These are phyloP conservation scores for Cladobotryum protrusum DNA, from an alignment of 2,329 filamentous ascomycete species.

Conservation along the genomic window DNA sequence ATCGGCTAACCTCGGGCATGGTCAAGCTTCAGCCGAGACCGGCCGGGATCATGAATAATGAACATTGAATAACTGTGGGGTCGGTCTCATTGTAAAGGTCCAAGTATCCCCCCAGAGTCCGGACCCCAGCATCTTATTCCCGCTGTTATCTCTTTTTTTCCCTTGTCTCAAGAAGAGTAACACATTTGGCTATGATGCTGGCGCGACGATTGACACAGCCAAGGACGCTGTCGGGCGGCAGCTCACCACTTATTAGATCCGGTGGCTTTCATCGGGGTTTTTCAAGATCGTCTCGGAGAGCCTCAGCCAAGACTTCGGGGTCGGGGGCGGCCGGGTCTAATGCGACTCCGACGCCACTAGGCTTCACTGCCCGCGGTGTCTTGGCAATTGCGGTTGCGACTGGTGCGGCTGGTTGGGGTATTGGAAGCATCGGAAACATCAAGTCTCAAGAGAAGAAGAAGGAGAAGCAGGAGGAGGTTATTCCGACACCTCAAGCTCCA, in stretches of 20 bases:
- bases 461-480: neutral
- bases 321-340: constrained; percentile 2
- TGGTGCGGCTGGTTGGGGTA: constrained; percentile 36
- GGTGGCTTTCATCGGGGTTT: neutral
- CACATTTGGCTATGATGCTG: too few species aligned
- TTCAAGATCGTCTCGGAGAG: neutral
- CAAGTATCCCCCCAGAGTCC: too few species aligned
- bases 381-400: constrained; percentile 34
- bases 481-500: constrained; percentile 1
- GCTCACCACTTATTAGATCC: neutral
- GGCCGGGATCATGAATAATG: too few species aligned
- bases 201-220: constrained; percentile 1
- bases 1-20: too few species aligned
- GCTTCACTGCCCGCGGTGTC: constrained; percentile 28
- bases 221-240: neutral
- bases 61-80: too few species aligned
- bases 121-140: too few species aligned
- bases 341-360: constrained; percentile 5
- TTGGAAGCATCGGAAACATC: constrained; percentile 31
- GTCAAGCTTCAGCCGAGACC: too few species aligned
- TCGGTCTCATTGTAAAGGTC: too few species aligned
- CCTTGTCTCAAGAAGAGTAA: too few species aligned
- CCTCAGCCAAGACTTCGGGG: constrained; percentile 7
- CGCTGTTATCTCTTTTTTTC: too few species aligned
- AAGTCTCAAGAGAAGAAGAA: constrained; percentile 11